phyloP scores from a whole-genome alignment of 1,139 yeast genomes.

The Yamadazyma friedrichii region DNA sequence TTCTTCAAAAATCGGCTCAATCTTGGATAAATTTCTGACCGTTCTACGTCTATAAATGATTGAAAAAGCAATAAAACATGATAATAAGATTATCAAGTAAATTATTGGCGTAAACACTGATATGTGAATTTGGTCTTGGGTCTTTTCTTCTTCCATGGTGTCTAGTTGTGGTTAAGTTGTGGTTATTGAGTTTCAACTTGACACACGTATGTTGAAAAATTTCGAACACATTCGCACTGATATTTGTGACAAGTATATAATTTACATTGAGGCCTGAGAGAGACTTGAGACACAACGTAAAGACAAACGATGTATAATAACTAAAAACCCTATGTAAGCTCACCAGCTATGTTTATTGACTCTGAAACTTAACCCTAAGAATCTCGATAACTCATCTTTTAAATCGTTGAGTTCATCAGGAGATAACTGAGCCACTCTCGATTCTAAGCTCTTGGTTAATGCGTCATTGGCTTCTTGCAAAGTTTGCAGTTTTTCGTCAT shows the following conservation, averaged over 20 bases:
- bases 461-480: slow-evolving; percentile 36
- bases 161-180: too few species aligned
- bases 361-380: slow-evolving; percentile 49
- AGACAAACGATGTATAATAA: not conserved
- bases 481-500: slow-evolving; percentile 33
- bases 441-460: slow-evolving; percentile 32
- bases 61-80: slow-evolving; percentile 75
- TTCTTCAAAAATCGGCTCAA: slow-evolving; percentile 71
- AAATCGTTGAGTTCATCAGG: slow-evolving; percentile 45
- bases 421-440: slow-evolving; percentile 31
- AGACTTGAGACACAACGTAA: not conserved
- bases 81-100: slow-evolving; percentile 68
- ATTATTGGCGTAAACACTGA: slow-evolving; percentile 85
- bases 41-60: slow-evolving; percentile 64
- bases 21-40: slow-evolving; percentile 48
- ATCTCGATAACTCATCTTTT: slow-evolving; percentile 65
- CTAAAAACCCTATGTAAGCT: not conserved
- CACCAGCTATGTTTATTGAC: slow-evolving; percentile 6
- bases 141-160: slow-evolving; percentile 32
- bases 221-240: slow-evolving; percentile 5
- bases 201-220: slow-evolving; percentile 7
- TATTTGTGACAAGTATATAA: not conserved
- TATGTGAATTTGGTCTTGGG: slow-evolving; percentile 37
- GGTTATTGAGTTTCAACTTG: not conserved
- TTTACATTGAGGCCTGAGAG: too few species aligned